Base-by-base conservation (phyloP, 805 yeast genomes). In the Kluyveromyces starmeri region DNA sequence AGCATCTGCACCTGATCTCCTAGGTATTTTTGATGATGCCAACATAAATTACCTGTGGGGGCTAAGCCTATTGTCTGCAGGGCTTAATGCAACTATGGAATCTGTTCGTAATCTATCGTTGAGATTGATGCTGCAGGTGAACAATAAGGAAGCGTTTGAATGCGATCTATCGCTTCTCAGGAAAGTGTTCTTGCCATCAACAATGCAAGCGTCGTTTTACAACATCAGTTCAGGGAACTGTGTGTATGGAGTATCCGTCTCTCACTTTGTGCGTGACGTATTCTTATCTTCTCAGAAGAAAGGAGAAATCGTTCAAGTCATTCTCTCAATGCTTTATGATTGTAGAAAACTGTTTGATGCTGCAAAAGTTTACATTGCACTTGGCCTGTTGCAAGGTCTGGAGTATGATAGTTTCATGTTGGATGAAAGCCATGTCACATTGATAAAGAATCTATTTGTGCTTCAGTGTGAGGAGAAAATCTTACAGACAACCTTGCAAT, bases 1-100 rank as follows among this genome's bases (percentile, higher is more conserved):
- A 45, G 95, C 84, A 9, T 89, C 92, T 0, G 57, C 70, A 1
- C 59, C 59, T 6, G 94, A 83, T 46, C 71, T 86, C 28, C 51
- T 73, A 2, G 59, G 59, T 1, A 53, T 83, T 10, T 63, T 83
- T 16, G 50, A 65, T 0, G 67, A 71, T 3, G 41, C 54, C 2
- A 71, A 83, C 0, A 68, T 85, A 34, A 76, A 78, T 22, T 66
- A 78, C 1, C 65, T 78, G 1, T 85, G 94, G 88, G 79, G 83
- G 0, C 62, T 82, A 38, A 66, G 80, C 4, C 58, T 86, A n/a
- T 61, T 85, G 7, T 70, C 84, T 4, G 79, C 84, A 11, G 95
- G 94, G 0, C 68, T 83, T 44, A 71, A 66, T 32, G 84, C 88
- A 0, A 68, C 83, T 1, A 75, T 79, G 75, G 95, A 83, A 39